phyloP scores from a whole-genome alignment of 1,139 yeast species.

The Debaryomyces nepalensis region DNA sequence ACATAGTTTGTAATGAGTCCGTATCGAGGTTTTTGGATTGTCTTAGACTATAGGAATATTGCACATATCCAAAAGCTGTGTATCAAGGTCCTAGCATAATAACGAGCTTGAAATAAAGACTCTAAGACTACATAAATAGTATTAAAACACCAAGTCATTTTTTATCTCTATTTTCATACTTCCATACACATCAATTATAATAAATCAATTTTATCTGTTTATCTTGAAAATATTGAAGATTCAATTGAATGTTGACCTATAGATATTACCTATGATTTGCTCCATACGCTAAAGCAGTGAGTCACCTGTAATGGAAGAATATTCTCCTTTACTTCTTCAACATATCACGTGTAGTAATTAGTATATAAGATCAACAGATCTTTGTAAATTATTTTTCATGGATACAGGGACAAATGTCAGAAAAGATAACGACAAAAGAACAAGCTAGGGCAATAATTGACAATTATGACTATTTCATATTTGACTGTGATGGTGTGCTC shows the following conservation, averaged over 20 bases:
- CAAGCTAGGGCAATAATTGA: conserved; percentile 30
- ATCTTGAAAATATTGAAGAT: too few species aligned
- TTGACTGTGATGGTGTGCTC: conserved; percentile 55
- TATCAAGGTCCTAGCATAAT: not conserved
- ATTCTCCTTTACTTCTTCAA: not conserved
- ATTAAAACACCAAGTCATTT: conserved; percentile 8
- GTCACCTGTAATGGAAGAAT: not conserved
- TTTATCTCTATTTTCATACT: conserved; percentile 6
- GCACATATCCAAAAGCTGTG: not conserved
- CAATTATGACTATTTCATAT: conserved; percentile 45
- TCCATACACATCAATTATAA: conserved; percentile 9
- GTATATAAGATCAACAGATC: not conserved
- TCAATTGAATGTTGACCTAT: too few species aligned
- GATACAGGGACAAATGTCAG: conserved; percentile 20
- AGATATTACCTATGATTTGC: not conserved
- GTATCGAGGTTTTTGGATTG: not conserved
- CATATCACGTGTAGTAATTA: conserved; percentile 3
- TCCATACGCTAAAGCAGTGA: not conserved
- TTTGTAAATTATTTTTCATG: not conserved
- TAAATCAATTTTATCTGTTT: not conserved
- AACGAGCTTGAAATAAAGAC: conserved; percentile 1
- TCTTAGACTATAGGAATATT: not conserved
- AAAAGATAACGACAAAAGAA: conserved; percentile 26
- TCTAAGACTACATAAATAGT: conserved; percentile 9
- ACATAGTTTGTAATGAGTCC: conserved; percentile 4